Conservation (phyloP, 169 alveolate species). For the Amoebophrya sp. region DNA sequence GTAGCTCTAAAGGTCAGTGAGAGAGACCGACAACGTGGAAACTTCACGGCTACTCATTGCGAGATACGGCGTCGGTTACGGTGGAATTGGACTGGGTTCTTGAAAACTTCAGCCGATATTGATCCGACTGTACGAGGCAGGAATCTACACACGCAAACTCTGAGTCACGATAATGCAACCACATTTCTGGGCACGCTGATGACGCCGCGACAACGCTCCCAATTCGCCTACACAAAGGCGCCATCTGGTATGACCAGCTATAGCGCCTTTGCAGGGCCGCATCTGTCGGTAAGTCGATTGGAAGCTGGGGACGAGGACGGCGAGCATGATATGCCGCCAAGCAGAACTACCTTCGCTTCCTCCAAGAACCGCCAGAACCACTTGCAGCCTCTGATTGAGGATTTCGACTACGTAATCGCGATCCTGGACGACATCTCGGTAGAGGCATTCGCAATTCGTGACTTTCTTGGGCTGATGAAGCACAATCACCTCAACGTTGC, state of each 20-base stretch:
- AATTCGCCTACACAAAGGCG: too few relatives aligned
- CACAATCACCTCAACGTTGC: not conserved
- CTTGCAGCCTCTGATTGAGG: not conserved
- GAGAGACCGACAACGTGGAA: not conserved
- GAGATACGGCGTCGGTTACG: not conserved
- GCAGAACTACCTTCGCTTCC: too few relatives aligned
- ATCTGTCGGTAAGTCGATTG: too few relatives aligned
- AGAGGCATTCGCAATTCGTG: not conserved
- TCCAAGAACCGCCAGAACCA: too few relatives aligned
- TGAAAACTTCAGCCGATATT: not conserved
- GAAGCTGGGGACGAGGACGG: too few relatives aligned
- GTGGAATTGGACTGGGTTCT: not conserved
- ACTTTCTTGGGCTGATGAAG: not conserved
- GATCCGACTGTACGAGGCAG: not conserved
- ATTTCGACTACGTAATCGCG: not conserved
- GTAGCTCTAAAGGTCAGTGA: too few relatives aligned
- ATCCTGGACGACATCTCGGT: not conserved
- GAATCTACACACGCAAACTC: not conserved
- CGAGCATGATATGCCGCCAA: too few relatives aligned
- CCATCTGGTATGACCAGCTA: too few relatives aligned
- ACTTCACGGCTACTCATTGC: not conserved
- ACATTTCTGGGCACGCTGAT: not conserved
- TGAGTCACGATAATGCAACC: not conserved
- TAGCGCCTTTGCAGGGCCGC: too few relatives aligned
- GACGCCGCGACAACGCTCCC: too few relatives aligned